These are phyloP conservation scores for Kodamaea kaohsiungensis DNA, from an alignment of 805 yeast genomes.

Conservation along the genomic window DNA sequence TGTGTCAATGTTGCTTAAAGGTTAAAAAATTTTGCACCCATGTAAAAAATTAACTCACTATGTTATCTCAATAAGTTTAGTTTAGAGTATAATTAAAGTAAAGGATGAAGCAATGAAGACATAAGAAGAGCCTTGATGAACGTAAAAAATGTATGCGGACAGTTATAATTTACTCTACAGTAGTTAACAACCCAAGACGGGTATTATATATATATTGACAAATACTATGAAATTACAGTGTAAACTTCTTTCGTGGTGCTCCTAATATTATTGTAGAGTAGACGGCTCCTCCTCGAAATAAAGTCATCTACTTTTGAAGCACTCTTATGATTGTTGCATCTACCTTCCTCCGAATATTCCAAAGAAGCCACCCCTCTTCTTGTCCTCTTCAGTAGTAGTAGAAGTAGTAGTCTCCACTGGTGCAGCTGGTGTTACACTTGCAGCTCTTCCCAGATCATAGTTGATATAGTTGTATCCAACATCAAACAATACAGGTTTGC, in stretches of 20 bases:
- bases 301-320: background rate
- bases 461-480: conserved; percentile 81
- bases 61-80: too few relatives aligned
- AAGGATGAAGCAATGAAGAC: too few relatives aligned
- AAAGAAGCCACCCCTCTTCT: conserved; percentile 65
- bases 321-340: background rate
- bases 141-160: too few relatives aligned
- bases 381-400: conserved; percentile 30
- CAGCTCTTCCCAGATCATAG: conserved; percentile 37
- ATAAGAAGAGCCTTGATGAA: too few relatives aligned
- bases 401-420: conserved; percentile 14
- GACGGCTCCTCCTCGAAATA: background rate
- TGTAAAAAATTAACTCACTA: background rate
- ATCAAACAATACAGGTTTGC: conserved; percentile 91
- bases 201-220: background rate
- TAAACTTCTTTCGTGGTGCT: background rate
- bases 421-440: conserved; percentile 12
- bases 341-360: conserved; percentile 58
- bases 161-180: too few relatives aligned
- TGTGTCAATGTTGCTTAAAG: background rate
- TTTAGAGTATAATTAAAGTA: too few relatives aligned
- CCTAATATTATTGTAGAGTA: background rate
- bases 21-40: background rate
- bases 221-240: background rate
- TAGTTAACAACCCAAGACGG: background rate